Base-by-base conservation (phyloP, 2,329 filamentous ascomycete genomes). In the Aspergillus pseudotamarii region DNA sequence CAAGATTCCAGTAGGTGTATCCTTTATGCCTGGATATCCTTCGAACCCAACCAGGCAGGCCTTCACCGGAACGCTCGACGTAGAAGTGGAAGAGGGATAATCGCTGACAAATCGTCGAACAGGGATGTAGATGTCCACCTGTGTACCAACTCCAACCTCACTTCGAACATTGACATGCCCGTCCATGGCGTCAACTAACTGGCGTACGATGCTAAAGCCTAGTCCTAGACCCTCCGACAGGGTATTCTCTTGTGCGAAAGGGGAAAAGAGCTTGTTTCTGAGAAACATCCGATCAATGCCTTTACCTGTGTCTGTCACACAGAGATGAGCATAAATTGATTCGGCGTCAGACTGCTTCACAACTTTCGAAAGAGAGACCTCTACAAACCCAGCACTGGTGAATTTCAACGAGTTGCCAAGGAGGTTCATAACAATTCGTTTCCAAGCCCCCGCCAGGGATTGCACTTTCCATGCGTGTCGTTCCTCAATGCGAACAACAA, bases 201-300 rank as follows among this genome's bases (percentile, higher is more conserved):
- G 67, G 21, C 83, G 81, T 1, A 91, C 88, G 6, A 91, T 84
- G 55, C 84, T 87, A 21, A 91, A 76, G 0, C 89, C 89, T 0
- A 91, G 79, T 0, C 89, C 89, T 0, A 86, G 85, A 0, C 89
- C 89, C 0, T 85, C 82, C 0, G 83, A 79, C 0, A 91, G 73
- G 0, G 78, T 71, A 43, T 89, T 82, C 68, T 91, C 89, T 65
- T 91, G 89, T 0, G 82, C 76, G 64, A 91, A 91, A 0, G 89
- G 86, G 0, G 82, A 83, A 69, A 88, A 91, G 0, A 90, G 73
- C 8, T 82, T 81, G n/a, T 86, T 81, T 34, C 81, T 78, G 1
- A 90, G 76, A 66, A 86, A 91, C 1, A 88, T 83, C 0, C 82
- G 75, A 0, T 81, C 81, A 21, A 91, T 91, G 0, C 89, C 89